These are phyloP conservation scores for Ceratocystis cubensis DNA, from an alignment of 2,329 filamentous ascomycete species.

Conservation along the genomic window DNA sequence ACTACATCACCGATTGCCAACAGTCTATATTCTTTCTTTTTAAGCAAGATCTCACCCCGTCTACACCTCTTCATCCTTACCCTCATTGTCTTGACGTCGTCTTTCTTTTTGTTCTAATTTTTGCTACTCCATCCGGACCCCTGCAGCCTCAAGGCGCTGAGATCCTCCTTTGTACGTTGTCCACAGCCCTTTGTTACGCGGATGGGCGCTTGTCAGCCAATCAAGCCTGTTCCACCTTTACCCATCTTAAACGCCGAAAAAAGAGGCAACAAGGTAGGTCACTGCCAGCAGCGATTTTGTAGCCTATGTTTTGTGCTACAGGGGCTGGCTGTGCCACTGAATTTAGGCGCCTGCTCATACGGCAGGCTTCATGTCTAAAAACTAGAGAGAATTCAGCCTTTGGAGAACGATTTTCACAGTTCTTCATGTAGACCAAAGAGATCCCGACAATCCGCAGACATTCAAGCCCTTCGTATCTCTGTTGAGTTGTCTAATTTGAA, in stretches of 20 bases:
- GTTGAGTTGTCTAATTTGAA: neutral
- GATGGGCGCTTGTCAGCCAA: slow-evolving; percentile 17
- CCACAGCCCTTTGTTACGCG: neutral
- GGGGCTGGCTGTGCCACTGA: neutral
- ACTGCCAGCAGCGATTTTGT: neutral
- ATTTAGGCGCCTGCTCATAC: neutral
- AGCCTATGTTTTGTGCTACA: neutral
- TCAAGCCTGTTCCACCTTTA: slow-evolving; percentile 7
- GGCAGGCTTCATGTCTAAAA: neutral
- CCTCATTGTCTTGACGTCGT: neutral
- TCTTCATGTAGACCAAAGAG: too few relatives aligned
- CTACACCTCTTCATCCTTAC: neutral
- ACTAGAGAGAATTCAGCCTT: neutral
- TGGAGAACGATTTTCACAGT: too few relatives aligned
- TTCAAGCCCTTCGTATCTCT: neutral
- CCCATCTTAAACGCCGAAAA: slow-evolving; percentile 7
- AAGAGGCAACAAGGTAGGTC: neutral
- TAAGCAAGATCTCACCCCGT: neutral
- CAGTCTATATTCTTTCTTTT: neutral
- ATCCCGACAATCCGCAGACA: neutral
- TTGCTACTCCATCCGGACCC: neutral
- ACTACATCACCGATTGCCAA: neutral
- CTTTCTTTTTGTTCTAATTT: neutral
- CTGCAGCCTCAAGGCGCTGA: slow-evolving; percentile 1
- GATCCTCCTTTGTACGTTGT: neutral